These are phyloP conservation scores for Ganoderma sinense DNA, from an alignment of 1,284 basidiomycete species.

Conservation along the genomic window DNA sequence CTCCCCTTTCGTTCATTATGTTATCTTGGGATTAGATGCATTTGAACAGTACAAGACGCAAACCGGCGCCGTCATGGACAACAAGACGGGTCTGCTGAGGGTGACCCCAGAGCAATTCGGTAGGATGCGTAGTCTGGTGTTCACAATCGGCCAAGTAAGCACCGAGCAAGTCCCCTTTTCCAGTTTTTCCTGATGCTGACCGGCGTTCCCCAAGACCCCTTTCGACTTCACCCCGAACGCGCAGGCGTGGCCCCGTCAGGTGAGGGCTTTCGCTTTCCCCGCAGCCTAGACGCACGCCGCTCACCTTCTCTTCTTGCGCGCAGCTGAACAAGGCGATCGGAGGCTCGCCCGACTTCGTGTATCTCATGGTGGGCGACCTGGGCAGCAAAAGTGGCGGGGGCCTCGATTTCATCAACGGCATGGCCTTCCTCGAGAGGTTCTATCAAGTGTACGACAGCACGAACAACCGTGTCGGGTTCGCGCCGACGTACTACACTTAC, in stretches of 20 bases:
- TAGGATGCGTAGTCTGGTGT: conserved; percentile 37
- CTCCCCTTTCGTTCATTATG: conserved; percentile 24
- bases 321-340: conserved; percentile 41
- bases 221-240: conserved; percentile 25
- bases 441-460: conserved; percentile 69
- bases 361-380: conserved; percentile 39
- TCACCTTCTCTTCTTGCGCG: conserved; percentile 21
- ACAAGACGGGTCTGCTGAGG: conserved; percentile 35
- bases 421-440: conserved; percentile 59
- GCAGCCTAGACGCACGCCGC: not conserved
- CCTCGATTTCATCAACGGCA: conserved; percentile 43
- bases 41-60: conserved; percentile 30
- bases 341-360: conserved; percentile 33
- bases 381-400: conserved; percentile 35
- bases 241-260: conserved; percentile 21
- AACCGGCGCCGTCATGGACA: conserved; percentile 36
- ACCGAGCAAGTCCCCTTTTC: not conserved
- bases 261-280: not conserved
- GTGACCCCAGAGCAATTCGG: conserved; percentile 34
- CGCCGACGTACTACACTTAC: conserved; percentile 49
- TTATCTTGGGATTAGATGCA: conserved; percentile 38
- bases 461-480: conserved; percentile 54
- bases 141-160: conserved; percentile 33
- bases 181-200: not conserved
- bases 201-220: not conserved